A percentile compares a stretch with the other conserved stretches of the same genome.
Evolutionary conservation across 1,139 yeast species (phyloP).

Genomic region (Geotrichum europaeum): DNA sequence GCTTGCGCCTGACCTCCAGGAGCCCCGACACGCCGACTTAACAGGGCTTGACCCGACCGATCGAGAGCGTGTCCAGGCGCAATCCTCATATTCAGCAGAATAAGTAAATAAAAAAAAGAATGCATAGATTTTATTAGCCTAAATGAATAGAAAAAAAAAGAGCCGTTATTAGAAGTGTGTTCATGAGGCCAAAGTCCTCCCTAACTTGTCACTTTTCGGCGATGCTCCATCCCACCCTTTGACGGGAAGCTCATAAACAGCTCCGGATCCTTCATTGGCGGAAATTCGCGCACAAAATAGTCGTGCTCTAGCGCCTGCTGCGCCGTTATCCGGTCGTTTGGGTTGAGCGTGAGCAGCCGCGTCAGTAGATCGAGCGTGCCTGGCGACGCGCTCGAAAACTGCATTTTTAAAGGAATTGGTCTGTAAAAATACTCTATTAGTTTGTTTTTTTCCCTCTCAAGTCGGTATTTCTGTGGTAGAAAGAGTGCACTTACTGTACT

Average conservation of each 20-base stretch:
- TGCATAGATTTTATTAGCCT: not conserved
- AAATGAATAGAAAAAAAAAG: not conserved
- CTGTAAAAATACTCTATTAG: not conserved
- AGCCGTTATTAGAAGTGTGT: too few relatives aligned
- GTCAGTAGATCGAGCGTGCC: constrained; percentile 60
- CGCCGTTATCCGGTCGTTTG: constrained; percentile 56
- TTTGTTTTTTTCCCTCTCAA: not conserved
- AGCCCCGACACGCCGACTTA: not conserved
- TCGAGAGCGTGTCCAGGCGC: too few relatives aligned
- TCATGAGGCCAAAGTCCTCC: not conserved
- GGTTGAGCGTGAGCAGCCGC: constrained; percentile 59
- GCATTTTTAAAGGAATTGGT: constrained; percentile 7
- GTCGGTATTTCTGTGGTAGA: not conserved
- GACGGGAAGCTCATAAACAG: constrained; percentile 36
- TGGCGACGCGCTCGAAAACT: constrained; percentile 38
- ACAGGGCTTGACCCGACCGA: too few relatives aligned
- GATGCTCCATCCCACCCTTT: constrained; percentile 14
- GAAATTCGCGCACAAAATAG: constrained; percentile 61
- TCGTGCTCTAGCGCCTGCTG: constrained; percentile 53
- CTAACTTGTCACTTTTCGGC: not conserved
- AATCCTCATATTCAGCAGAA: not conserved
- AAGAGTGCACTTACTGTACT: constrained; percentile 1
- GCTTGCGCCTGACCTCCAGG: not conserved
- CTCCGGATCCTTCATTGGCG: constrained; percentile 54
- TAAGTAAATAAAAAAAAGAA: not conserved